phyloP scores from a whole-genome alignment of 2,329 filamentous ascomycete species.

The Trichoderma asperellum region DNA sequence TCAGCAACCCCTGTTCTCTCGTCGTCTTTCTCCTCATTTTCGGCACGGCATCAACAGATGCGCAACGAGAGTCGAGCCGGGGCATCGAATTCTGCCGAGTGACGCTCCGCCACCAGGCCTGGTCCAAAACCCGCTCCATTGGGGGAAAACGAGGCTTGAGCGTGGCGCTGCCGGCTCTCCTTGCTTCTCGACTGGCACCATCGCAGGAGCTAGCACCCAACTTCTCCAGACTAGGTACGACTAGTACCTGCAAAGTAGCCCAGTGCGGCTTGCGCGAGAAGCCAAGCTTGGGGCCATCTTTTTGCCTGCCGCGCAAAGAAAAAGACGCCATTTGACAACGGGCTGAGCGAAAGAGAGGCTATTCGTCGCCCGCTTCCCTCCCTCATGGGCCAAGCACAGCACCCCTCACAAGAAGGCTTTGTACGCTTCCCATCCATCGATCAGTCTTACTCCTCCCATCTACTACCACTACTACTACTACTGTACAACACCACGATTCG shows the following conservation, averaged over 20 bases:
- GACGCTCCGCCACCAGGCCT: constrained; percentile 24
- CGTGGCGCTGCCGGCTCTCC: constrained; percentile 23
- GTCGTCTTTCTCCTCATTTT: not conserved
- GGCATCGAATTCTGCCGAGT: constrained; percentile 27
- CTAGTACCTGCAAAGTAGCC: constrained; percentile 17
- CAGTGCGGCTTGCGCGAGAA: constrained; percentile 12
- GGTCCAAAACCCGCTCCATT: constrained; percentile 13
- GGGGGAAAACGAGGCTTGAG: constrained; percentile 15
- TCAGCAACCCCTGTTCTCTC: constrained; percentile 11
- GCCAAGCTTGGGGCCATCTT: constrained; percentile 12
- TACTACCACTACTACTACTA: not conserved
- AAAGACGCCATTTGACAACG: constrained; percentile 15
- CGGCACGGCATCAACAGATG: constrained; percentile 13
- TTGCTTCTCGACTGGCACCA: constrained; percentile 15
- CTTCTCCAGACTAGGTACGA: not conserved
- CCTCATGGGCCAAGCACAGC: not conserved
- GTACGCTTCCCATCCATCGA: not conserved
- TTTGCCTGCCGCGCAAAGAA: constrained; percentile 20
- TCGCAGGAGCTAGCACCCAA: constrained; percentile 16
- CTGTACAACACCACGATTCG: not conserved
- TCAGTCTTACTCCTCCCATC: not conserved
- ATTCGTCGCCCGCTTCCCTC: constrained; percentile 20
- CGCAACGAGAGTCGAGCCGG: constrained; percentile 7
- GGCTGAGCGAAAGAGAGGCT: not conserved
- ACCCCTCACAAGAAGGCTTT: constrained; percentile 9